Conservation (phyloP, 2,329 filamentous ascomycete species). For the Lachnellula hyalina region DNA sequence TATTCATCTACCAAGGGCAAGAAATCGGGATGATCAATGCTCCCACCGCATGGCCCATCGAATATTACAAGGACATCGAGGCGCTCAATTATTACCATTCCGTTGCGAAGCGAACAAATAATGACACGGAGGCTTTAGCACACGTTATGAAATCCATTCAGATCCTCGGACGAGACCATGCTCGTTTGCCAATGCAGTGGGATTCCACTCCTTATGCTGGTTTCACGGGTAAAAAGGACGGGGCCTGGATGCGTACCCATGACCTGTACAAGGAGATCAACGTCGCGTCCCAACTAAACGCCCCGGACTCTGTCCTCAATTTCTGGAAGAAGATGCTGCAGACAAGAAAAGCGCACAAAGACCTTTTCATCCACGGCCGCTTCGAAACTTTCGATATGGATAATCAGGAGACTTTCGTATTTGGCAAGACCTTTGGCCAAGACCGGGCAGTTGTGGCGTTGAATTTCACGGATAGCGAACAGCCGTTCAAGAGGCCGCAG, state of each 20-base stretch:
- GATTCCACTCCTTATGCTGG: conserved; percentile 49
- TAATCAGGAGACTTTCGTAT: conserved; percentile 41
- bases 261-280: conserved; percentile 51
- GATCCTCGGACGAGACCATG: conserved; percentile 58
- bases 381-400: conserved; percentile 48
- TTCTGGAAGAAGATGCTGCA: conserved; percentile 29
- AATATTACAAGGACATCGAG: conserved; percentile 46
- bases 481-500: conserved; percentile 19
- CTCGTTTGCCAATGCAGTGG: conserved; percentile 67
- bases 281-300: conserved; percentile 44
- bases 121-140: conserved; percentile 37
- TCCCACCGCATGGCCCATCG: conserved; percentile 46
- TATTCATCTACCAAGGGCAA: conserved; percentile 56
- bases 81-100: conserved; percentile 45
- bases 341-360: conserved; percentile 43
- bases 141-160: conserved; percentile 49
- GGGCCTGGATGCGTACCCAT: conserved; percentile 57
- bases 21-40: conserved; percentile 56
- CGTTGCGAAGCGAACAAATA: conserved; percentile 32
- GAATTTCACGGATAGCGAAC: conserved; percentile 41
- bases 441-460: conserved; percentile 37
- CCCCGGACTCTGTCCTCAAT: conserved; percentile 23
- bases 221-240: conserved; percentile 48
- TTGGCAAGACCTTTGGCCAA: conserved; percentile 34
- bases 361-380: conserved; percentile 56